These are phyloP conservation scores for Lepidopterella palustris DNA, from an alignment of 495 filamentous ascomycete genomes.

Conservation along the genomic window DNA sequence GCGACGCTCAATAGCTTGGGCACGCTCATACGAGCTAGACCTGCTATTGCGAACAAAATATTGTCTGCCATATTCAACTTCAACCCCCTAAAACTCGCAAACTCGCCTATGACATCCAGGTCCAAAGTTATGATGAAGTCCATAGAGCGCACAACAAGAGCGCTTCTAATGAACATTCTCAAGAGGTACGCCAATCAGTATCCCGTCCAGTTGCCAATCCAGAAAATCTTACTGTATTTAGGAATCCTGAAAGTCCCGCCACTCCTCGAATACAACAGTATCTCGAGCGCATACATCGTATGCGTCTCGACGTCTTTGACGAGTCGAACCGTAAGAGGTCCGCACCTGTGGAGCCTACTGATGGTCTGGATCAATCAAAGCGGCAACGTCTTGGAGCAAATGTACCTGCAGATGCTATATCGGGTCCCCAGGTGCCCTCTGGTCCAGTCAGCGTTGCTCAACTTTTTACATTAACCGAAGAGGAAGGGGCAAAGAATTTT, in stretches of 20 bases:
- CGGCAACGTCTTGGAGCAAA: constrained; percentile 59
- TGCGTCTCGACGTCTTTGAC: constrained; percentile 67
- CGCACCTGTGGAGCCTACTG: constrained; percentile 56
- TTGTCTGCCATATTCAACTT: constrained; percentile 79
- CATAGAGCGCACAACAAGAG: constrained; percentile 85
- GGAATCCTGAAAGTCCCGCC: constrained; percentile 64
- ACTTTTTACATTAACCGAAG: constrained; percentile 75
- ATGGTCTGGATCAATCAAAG: constrained; percentile 64
- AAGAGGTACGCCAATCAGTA: constrained; percentile 52
- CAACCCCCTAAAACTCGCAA: constrained; percentile 75
- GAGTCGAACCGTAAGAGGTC: constrained; percentile 70
- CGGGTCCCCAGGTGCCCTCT: constrained; percentile 57
- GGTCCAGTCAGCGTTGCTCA: constrained; percentile 71
- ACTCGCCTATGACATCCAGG: constrained; percentile 68
- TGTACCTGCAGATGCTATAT: constrained; percentile 38
- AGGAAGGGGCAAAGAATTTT: constrained; percentile 65
- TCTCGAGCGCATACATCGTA: constrained; percentile 68
- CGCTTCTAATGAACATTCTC: constrained; percentile 70
- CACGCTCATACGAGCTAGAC: constrained; percentile 69
- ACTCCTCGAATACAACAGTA: constrained; percentile 71
- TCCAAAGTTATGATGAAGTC: constrained; percentile 77
- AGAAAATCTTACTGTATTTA: constrained; percentile 30
- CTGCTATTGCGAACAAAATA: constrained; percentile 76
- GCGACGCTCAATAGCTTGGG: constrained; percentile 85
- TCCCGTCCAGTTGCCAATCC: neutral